Base-by-base conservation (phyloP, 352 stramenopile species). In the Phytopythium kandeliae region DNA sequence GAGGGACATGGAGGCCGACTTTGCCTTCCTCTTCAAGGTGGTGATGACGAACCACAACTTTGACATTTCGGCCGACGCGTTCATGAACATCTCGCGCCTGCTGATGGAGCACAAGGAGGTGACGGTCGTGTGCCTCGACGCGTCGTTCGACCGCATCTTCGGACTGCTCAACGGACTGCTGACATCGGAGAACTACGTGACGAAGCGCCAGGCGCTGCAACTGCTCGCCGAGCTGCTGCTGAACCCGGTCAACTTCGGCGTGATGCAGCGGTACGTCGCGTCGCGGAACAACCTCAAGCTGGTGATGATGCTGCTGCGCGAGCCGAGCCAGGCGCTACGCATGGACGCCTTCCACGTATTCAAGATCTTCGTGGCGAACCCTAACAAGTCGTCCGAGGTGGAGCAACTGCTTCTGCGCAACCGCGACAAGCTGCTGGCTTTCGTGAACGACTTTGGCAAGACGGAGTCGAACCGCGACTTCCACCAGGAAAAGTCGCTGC, bases 311-410 rank as follows among this genome's bases (percentile, higher is more conserved):
- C 44, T 92, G 40, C 57, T 94, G 47, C 78, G 83, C 25, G 78
- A 91, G 41, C 70, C 75, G 0, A 94, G 83, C 55, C 67, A 89
- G 46, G 77, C 76, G 2, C 57, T 94, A 52, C 80, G 75, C 31
- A 86, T 89, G 70, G 83, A 94, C 50, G 80, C 83, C 16, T 94
- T 89, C 55, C 74, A 94, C 53, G 74, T 94, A 42, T 94, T 94
- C 55, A 94, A 94, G 61, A 89, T 94, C 57, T 93, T 94, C 51
- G 81, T 94, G 35, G 83, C 80, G 10, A 94, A 94, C 53, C 83
- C 83, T 33, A 84, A 85, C 62, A 94, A 92, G 48, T 86, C 80
- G 40, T 33, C 34, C 11, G 80, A 89, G 48, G 74, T 94, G 22
- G 74, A 86, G 62, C 69, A 86, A 54, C 55, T 91, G 12, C 64